phyloP scores from a whole-genome alignment of 2,329 filamentous ascomycete species.

The Ophiocordyceps unilateralis region DNA sequence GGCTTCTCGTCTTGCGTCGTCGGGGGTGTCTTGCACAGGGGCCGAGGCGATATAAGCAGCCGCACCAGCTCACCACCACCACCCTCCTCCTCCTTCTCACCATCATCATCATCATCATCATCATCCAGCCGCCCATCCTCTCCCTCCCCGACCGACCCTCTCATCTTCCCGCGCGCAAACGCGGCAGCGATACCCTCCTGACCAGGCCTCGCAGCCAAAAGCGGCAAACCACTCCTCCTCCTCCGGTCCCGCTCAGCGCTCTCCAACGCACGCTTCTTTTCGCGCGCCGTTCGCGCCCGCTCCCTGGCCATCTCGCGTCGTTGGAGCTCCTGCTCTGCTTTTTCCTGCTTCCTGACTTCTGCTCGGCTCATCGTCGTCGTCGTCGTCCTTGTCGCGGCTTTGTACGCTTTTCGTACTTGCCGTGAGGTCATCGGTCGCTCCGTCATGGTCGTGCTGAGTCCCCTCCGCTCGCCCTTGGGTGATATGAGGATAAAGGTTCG shows the following conservation, averaged over 20 bases:
- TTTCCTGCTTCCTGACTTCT: constrained; percentile 25
- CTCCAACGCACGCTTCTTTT: constrained; percentile 39
- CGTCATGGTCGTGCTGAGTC: neutral
- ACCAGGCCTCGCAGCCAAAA: constrained; percentile 36
- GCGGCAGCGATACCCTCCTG: constrained; percentile 33
- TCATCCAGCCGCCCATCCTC: constrained; percentile 6
- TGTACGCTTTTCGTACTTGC: constrained; percentile 21
- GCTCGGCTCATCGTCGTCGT: constrained; percentile 18
- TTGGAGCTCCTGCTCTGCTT: constrained; percentile 36
- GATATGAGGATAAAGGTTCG: constrained; percentile 24
- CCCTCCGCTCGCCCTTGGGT: too few species aligned
- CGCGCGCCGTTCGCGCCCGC: constrained; percentile 27
- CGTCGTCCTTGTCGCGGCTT: constrained; percentile 12
- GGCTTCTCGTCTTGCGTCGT: too few species aligned
- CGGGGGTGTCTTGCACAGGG: too few species aligned
- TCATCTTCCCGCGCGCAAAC: constrained; percentile 24
- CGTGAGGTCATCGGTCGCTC: constrained; percentile 24
- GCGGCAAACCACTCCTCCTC: constrained; percentile 32
- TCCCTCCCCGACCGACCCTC: constrained; percentile 14
- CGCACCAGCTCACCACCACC: too few species aligned
- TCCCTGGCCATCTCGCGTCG: constrained; percentile 33
- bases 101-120: too few species aligned
- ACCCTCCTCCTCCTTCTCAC: neutral
- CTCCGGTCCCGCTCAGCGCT: constrained; percentile 29
- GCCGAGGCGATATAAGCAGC: too few species aligned